Evolutionary conservation across 345 rosid species (phyloP), one percentile per base, ranked within the genome.

Genomic region (Capsella bursapastoris): DNA sequence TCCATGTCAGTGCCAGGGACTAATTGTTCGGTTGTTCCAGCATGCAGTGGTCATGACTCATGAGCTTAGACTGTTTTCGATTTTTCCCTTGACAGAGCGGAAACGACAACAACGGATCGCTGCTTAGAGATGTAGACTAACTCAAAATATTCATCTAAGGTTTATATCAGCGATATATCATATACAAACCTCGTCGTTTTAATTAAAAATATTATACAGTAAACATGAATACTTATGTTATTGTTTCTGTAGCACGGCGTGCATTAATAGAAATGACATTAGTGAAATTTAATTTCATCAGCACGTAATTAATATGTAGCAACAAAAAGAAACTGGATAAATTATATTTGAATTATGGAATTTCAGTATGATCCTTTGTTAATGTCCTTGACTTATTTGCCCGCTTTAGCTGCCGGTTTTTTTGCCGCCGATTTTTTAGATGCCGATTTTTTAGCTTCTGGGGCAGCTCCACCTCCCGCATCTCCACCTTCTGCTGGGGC

Each of bases 81-180:
- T 3, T 57, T 35, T 15, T 1, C 43, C 14, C 3, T 34, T 32
- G 22, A n/a, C 7, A 13, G 43, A 34, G 43, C 6, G 16, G 62
- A n/a, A 58, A 35, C n/a, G 8, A 16, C 4, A 15, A 57, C 43
- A 34, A 34, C 37, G 37, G 37, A 34, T 6, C 37, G 37, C 37
- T 34, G 37, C 8, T 34, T 6, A 18, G 22, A 18, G 22, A 34
- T 3, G 3, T 29, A 3, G 37, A 34, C 37, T 34, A 34, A 13
- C 22, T 45, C 35, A 32, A 70, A 68, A 18, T 22, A 32, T 57
- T 69, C n/a, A n/a, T 12, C 4, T 14, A 57, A 44, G 11, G 27
- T 70, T 70, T 44, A 70, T 14, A 31, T 28, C 38, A 53, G 44
- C 16, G 50, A 53, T 27, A 68, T 44, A 29, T 41, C 41, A 41